A percentile compares a stretch with the other conserved stretches of the same genome.
These are phyloP conservation scores for Tardiomyces depauwii DNA, from an alignment of 1,139 yeast species.

Conservation along the genomic window DNA sequence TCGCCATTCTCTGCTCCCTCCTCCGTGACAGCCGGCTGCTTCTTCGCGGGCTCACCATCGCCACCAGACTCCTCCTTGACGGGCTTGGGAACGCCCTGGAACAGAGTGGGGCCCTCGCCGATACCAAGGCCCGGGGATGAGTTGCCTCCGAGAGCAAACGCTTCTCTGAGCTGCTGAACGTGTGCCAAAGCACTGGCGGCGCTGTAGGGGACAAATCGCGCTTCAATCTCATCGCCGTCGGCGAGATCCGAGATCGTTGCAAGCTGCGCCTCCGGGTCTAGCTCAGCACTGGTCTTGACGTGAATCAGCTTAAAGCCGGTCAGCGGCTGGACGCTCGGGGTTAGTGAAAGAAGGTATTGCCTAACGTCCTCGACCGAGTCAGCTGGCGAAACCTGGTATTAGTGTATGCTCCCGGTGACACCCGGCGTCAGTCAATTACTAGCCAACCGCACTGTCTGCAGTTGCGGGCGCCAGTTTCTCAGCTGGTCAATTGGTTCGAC, in stretches of 20 bases:
- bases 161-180: constrained; percentile 35
- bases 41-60: constrained; percentile 8
- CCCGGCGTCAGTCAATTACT: too few species aligned
- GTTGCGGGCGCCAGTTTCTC: too few species aligned
- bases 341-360: constrained; percentile 44
- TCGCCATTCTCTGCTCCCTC: constrained; percentile 3
- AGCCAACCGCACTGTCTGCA: too few species aligned
- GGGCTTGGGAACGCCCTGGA: constrained; percentile 28
- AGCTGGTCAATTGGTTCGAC: too few species aligned
- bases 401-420: background rate
- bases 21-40: constrained; percentile 8
- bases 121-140: constrained; percentile 14
- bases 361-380: constrained; percentile 24
- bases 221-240: constrained; percentile 22
- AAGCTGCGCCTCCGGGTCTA: constrained; percentile 16
- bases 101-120: background rate
- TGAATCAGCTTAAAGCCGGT: constrained; percentile 46
- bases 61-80: constrained; percentile 15
- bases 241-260: constrained; percentile 15
- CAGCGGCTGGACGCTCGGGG: constrained; percentile 42
- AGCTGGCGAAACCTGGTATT: background rate
- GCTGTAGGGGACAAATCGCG: constrained; percentile 35
- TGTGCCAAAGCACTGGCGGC: constrained; percentile 38
- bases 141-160: constrained; percentile 29
- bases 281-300: constrained; percentile 21